phyloP scores from a whole-genome alignment of 2,329 filamentous ascomycete species.

The Alternaria angustiovoidea region DNA sequence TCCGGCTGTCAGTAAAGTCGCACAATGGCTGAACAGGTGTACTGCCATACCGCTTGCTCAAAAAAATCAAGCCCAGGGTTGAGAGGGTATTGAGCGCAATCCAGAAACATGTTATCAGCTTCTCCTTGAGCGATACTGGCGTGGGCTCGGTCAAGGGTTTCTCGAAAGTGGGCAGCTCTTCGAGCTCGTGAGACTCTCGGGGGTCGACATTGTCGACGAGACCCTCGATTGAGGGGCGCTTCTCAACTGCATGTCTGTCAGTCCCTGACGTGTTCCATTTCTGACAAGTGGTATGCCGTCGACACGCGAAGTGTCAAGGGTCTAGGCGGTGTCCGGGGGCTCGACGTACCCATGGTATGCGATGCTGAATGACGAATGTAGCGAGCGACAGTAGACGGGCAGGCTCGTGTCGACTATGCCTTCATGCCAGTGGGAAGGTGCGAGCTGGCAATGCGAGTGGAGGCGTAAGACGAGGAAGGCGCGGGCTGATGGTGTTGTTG shows the following conservation, averaged over 20 bases:
- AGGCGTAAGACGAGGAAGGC: not conserved
- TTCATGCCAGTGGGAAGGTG: slow-evolving; percentile 31
- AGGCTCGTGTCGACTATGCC: slow-evolving; percentile 30
- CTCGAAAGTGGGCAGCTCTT: slow-evolving; percentile 48
- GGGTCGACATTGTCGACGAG: slow-evolving; percentile 51
- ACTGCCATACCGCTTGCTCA: slow-evolving; percentile 54
- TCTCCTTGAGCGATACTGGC: slow-evolving; percentile 45
- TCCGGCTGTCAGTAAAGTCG: slow-evolving; percentile 28
- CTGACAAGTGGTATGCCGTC: not conserved
- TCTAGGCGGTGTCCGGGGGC: slow-evolving; percentile 1
- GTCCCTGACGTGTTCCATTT: slow-evolving; percentile 4
- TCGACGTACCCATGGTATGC: slow-evolving; percentile 39
- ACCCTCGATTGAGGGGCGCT: slow-evolving; percentile 49
- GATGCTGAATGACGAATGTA: slow-evolving; percentile 24
- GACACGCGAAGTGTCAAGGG: slow-evolving; percentile 4
- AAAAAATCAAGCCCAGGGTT: slow-evolving; percentile 55
- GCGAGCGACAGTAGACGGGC: slow-evolving; percentile 32
- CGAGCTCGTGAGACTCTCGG: slow-evolving; percentile 43
- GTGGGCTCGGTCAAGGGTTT: slow-evolving; percentile 33
- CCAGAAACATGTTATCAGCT: slow-evolving; percentile 51
- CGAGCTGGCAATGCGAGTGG: not conserved
- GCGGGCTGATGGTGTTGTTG: slow-evolving; percentile 4
- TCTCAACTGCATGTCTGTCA: slow-evolving; percentile 45
- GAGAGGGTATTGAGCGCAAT: slow-evolving; percentile 56
- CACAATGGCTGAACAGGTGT: not conserved